Conservation (phyloP, 805 yeast species). For the Brettanomyces nanus region DNA sequence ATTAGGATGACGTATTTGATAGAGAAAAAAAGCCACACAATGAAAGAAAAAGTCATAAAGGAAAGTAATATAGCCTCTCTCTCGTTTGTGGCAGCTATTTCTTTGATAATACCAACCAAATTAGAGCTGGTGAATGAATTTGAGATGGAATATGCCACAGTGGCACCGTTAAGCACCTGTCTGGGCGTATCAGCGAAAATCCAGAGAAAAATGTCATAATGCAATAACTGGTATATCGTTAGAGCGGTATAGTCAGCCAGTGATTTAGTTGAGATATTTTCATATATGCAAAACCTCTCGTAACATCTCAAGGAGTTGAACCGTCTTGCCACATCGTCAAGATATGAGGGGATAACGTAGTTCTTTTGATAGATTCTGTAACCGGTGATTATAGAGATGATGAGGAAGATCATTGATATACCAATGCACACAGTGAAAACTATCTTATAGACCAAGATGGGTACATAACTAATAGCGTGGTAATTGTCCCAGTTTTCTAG, state of each 20-base stretch:
- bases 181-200: constrained; percentile 80
- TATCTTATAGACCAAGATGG: constrained; percentile 22
- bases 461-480: constrained; percentile 26
- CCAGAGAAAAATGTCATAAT: constrained; percentile 50
- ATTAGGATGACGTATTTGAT: constrained; percentile 17
- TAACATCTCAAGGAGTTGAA: constrained; percentile 51
- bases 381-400: constrained; percentile 54
- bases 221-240: constrained; percentile 54
- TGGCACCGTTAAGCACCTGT: constrained; percentile 74
- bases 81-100: constrained; percentile 52
- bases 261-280: constrained; percentile 57
- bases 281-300: constrained; percentile 64
- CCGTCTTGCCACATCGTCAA: constrained; percentile 54
- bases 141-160: constrained; percentile 47
- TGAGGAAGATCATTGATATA: constrained; percentile 49
- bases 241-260: constrained; percentile 63
- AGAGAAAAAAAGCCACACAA: constrained; percentile 63
- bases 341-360: constrained; percentile 62
- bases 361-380: constrained; percentile 47
- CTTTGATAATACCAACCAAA: constrained; percentile 39
- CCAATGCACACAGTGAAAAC: constrained; percentile 58
- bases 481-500: constrained; percentile 37
- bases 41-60: constrained; percentile 67
- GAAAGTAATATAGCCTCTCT: constrained; percentile 65
- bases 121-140: constrained; percentile 29